Conservation (phyloP, 176 grass and related monocot species). For the Oryza meyeriana region DNA sequence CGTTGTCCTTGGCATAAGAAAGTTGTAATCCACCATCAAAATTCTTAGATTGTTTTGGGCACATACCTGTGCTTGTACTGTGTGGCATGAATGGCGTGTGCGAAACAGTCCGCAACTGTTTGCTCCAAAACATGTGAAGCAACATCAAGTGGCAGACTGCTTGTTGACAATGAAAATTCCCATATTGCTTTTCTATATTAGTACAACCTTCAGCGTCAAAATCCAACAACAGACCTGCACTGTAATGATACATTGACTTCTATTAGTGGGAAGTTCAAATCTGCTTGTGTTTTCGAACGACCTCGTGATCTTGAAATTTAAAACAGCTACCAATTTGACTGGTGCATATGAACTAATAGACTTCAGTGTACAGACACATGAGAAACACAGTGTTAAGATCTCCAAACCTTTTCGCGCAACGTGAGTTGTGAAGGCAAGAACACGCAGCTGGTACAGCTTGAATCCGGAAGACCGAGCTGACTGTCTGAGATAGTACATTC, state of each 20-base stretch:
- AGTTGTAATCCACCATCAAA: background rate
- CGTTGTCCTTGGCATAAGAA: background rate
- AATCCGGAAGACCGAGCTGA: constrained; percentile 30
- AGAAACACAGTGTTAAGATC: background rate
- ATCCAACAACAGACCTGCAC: background rate
- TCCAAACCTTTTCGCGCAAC: background rate
- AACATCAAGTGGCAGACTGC: background rate
- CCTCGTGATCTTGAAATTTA: background rate
- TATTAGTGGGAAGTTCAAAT: background rate
- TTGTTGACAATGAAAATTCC: background rate
- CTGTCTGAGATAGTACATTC: constrained; percentile 30
- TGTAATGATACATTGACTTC: background rate
- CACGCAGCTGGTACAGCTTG: background rate
- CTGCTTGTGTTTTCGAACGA: background rate
- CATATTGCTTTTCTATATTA: background rate
- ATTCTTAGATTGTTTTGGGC: background rate
- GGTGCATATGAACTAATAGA: background rate
- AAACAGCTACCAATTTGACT: background rate
- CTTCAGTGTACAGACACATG: background rate
- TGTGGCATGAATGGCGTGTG: background rate
- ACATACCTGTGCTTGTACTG: background rate
- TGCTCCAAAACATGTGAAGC: background rate
- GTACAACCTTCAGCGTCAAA: background rate
- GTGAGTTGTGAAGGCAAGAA: background rate
- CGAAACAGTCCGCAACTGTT: background rate